Percentiles rank a stretch among this genome's conserved stretches.
phyloP scores from a whole-genome alignment of 2,329 filamentous ascomycete species.

The Aspergillus transmontanensis region DNA sequence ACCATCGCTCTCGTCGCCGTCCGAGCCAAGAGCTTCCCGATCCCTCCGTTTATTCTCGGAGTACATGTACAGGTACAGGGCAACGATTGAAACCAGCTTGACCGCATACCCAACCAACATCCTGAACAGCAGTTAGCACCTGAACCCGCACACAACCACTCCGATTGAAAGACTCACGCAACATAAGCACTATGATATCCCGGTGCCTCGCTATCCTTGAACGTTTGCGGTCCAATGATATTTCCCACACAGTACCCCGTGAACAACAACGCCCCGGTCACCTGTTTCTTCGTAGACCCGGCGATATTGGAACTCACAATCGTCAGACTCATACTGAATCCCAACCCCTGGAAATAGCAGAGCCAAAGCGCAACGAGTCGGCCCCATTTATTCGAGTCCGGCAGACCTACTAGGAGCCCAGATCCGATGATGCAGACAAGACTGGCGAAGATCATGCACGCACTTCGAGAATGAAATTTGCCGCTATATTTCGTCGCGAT shows the following conservation, averaged over 20 bases:
- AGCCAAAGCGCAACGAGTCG: constrained; percentile 61
- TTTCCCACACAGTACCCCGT: constrained; percentile 45
- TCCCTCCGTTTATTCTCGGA: constrained; percentile 58
- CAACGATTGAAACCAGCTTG: constrained; percentile 53
- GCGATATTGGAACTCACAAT: constrained; percentile 58
- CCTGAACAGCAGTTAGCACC: constrained; percentile 28
- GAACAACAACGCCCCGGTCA: constrained; percentile 50
- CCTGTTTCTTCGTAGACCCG: constrained; percentile 38
- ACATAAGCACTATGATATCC: constrained; percentile 46
- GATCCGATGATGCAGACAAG: constrained; percentile 58
- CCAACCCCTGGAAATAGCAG: constrained; percentile 57
- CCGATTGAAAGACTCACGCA: constrained; percentile 22
- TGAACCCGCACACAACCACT: neutral
- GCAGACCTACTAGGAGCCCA: constrained; percentile 55
- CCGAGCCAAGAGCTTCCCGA: constrained; percentile 42
- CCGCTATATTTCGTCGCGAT: constrained; percentile 53
- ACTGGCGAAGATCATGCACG: constrained; percentile 61
- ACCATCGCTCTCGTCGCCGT: constrained; percentile 52
- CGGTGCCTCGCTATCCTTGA: constrained; percentile 53
- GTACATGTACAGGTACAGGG: constrained; percentile 60
- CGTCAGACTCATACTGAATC: constrained; percentile 57
- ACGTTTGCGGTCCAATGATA: constrained; percentile 58
- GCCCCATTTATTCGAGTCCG: constrained; percentile 57
- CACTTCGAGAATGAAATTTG: constrained; percentile 53
- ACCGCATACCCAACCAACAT: constrained; percentile 60